These are phyloP conservation scores for Claviceps sp. DNA, from an alignment of 2,329 filamentous ascomycete species.

Conservation along the genomic window DNA sequence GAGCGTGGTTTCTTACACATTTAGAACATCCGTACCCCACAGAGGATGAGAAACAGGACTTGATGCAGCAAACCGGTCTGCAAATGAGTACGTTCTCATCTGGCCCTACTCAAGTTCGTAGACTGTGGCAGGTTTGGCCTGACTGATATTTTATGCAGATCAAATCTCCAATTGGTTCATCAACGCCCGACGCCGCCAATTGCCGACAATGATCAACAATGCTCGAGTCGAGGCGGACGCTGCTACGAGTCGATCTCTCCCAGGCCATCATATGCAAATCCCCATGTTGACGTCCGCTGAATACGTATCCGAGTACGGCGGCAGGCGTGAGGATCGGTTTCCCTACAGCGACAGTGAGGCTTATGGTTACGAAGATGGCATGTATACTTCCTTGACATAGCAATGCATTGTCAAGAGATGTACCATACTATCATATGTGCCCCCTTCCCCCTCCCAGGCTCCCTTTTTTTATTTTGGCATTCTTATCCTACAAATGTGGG, in stretches of 20 bases:
- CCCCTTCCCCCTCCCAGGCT: no score
- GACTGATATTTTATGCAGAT: constrained; percentile 26
- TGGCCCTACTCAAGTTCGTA: neutral
- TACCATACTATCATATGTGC: no score
- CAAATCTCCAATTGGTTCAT: constrained; percentile 75
- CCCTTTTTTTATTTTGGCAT: no score
- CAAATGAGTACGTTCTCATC: constrained; percentile 53
- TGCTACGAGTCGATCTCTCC: constrained; percentile 21
- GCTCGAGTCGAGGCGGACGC: constrained; percentile 38
- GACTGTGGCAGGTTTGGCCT: neutral
- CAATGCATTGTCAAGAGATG: no score
- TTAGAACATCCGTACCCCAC: constrained; percentile 73
- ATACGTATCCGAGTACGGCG: constrained; percentile 9
- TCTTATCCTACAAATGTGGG: no score
- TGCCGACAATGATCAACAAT: constrained; percentile 46
- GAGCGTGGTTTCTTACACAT: constrained; percentile 68
- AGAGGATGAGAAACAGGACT: constrained; percentile 73
- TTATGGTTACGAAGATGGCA: constrained; percentile 30
- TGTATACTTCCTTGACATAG: constrained; percentile 15
- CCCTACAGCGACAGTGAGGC: constrained; percentile 35
- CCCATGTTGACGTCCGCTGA: constrained; percentile 24
- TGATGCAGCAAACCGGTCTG: constrained; percentile 63
- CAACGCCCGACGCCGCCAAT: constrained; percentile 55
- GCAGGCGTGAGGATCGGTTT: constrained; percentile 21
- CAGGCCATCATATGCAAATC: constrained; percentile 17